Conservation (phyloP, 495 filamentous ascomycete genomes). For the Trichoderma parareesei region DNA sequence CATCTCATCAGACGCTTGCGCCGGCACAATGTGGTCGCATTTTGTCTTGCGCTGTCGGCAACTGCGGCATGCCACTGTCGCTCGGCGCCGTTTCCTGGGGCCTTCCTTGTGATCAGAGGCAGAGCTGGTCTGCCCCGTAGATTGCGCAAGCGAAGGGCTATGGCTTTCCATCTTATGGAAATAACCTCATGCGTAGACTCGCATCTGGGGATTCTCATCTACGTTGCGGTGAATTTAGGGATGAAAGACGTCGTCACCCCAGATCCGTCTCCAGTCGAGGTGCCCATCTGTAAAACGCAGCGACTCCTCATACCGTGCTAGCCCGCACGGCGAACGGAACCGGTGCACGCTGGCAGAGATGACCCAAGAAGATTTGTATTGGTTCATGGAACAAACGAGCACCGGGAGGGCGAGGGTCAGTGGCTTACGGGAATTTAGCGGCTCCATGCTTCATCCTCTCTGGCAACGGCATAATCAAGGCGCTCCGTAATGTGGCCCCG, state of each 20-base stretch:
- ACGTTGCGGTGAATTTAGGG: neutral
- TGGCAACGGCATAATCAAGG: neutral
- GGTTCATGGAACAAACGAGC: no score
- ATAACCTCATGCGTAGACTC: neutral
- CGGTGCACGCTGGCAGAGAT: no score
- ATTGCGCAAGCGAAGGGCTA: neutral
- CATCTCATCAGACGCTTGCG: slow-evolving; percentile 21
- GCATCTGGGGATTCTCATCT: neutral
- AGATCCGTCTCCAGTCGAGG: no score
- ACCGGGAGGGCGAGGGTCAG: no score
- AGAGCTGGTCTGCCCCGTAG: neutral
- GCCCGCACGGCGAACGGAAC: no score
- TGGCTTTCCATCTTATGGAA: neutral
- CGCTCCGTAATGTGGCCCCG: neutral
- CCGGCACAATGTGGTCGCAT: slow-evolving; percentile 41
- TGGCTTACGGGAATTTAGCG: no score
- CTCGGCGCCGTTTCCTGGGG: slow-evolving; percentile 13
- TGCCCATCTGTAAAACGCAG: no score
- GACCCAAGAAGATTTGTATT: no score
- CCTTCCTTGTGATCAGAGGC: neutral
- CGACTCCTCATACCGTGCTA: no score
- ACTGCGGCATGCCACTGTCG: slow-evolving; percentile 33
- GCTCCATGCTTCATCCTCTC: no score
- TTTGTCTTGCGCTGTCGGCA: slow-evolving; percentile 40
- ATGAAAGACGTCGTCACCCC: neutral